phyloP scores from a whole-genome alignment of 2,329 filamentous ascomycete genomes.

The Byssochlamys sp. region DNA sequence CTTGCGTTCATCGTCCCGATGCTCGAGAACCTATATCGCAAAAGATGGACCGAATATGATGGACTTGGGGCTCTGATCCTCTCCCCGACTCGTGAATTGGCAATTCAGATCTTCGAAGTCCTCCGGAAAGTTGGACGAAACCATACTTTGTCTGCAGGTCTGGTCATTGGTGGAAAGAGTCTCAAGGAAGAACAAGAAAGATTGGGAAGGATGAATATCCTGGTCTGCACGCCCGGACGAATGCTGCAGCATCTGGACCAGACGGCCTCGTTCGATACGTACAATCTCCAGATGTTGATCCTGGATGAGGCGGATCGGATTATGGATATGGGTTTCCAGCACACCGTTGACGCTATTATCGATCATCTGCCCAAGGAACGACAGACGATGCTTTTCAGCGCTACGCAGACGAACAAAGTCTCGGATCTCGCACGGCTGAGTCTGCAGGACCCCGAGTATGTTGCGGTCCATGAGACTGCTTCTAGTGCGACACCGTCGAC shows the following conservation, averaged over 20 bases:
- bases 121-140: slow-evolving; percentile 79
- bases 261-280: slow-evolving; percentile 78
- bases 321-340: slow-evolving; percentile 93
- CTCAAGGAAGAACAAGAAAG: slow-evolving; percentile 78
- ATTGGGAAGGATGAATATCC: slow-evolving; percentile 84
- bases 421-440: slow-evolving; percentile 84
- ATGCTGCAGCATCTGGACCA: slow-evolving; percentile 95
- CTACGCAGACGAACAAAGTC: slow-evolving; percentile 89
- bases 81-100: slow-evolving; percentile 85
- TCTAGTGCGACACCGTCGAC: slow-evolving; percentile 68
- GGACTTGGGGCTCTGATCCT: slow-evolving; percentile 87
- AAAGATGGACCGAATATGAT: slow-evolving; percentile 81
- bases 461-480: slow-evolving; percentile 82
- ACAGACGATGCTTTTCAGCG: slow-evolving; percentile 90
- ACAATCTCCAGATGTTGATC: slow-evolving; percentile 84
- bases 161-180: slow-evolving; percentile 89
- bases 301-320: slow-evolving; percentile 94
- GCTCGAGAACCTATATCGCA: slow-evolving; percentile 81
- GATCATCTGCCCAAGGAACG: slow-evolving; percentile 77
- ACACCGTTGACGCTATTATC: slow-evolving; percentile 80
- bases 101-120: slow-evolving; percentile 94
- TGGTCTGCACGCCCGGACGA: slow-evolving; percentile 87
- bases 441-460: slow-evolving; percentile 83
- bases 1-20: slow-evolving; percentile 86
- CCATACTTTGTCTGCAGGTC: slow-evolving; percentile 80